Evolutionary conservation across 2,329 filamentous ascomycete species (phyloP).

Genomic region (Sporothrix mexicana): DNA sequence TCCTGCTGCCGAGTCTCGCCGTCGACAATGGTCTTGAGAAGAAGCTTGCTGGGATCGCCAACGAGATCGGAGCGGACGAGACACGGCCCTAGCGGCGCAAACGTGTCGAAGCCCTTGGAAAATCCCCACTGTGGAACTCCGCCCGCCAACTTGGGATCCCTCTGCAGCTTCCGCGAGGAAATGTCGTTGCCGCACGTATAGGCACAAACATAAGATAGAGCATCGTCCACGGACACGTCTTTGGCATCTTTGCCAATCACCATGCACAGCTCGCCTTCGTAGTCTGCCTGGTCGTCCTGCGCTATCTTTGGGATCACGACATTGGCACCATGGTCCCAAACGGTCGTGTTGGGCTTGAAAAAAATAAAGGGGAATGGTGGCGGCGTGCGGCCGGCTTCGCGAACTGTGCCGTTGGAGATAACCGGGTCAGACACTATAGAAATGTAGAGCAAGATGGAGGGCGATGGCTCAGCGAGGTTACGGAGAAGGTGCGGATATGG

Average conservation of each 20-base stretch:
- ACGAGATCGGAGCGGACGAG: slow-evolving; percentile 51
- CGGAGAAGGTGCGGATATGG: too few species aligned
- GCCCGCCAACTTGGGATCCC: slow-evolving; percentile 56
- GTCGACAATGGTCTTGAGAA: slow-evolving; percentile 55
- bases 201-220: slow-evolving; percentile 57
- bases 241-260: slow-evolving; percentile 42
- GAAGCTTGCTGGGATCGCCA: slow-evolving; percentile 50
- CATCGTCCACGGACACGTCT: slow-evolving; percentile 52
- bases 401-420: slow-evolving; percentile 49
- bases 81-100: slow-evolving; percentile 58
- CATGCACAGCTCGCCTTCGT: slow-evolving; percentile 52
- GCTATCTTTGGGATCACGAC: slow-evolving; percentile 56
- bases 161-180: slow-evolving; percentile 55
- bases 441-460: too few species aligned
- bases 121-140: slow-evolving; percentile 63
- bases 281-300: slow-evolving; percentile 46
- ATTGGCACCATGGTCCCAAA: slow-evolving; percentile 46
- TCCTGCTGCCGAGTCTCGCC: slow-evolving; percentile 54
- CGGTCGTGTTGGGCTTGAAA: slow-evolving; percentile 55
- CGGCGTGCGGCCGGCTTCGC: slow-evolving; percentile 50
- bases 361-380: slow-evolving; percentile 61
- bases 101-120: slow-evolving; percentile 63
- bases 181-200: slow-evolving; percentile 64
- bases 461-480: too few species aligned
- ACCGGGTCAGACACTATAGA: too few species aligned